Evolutionary conservation across 2,329 filamentous ascomycete species (phyloP).

Genomic region (Apiospora sp.): DNA sequence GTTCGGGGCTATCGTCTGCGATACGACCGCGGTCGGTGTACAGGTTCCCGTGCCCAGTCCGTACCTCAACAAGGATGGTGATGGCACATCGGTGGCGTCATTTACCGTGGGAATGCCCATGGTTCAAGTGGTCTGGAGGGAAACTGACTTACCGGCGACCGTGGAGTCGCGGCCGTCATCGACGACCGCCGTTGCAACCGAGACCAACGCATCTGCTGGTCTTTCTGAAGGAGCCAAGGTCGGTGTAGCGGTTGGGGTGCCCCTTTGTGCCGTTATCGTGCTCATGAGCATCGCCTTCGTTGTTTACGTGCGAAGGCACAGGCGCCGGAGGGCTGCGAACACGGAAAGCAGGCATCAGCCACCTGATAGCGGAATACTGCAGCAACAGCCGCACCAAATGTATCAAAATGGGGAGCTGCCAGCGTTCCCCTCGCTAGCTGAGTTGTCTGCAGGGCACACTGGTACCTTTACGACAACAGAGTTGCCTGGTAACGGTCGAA

Average conservation of each 20-base stretch:
- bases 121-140: background rate
- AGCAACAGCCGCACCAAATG: background rate
- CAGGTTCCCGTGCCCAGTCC: background rate
- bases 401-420: background rate
- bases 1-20: background rate
- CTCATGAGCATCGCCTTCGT: slow-evolving; percentile 1
- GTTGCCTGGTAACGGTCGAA: background rate
- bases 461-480: background rate
- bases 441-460: background rate
- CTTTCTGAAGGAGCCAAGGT: slow-evolving; percentile 23
- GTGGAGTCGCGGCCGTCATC: slow-evolving; percentile 20
- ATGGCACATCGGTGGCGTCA: background rate
- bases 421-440: background rate
- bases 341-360: background rate
- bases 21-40: background rate
- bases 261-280: slow-evolving; percentile 21
- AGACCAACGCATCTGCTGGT: slow-evolving; percentile 3
- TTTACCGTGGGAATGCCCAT: background rate
- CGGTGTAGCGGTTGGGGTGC: slow-evolving; percentile 21
- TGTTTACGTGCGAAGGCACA: slow-evolving; percentile 4
- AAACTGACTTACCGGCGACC: slow-evolving; percentile 22
- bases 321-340: background rate
- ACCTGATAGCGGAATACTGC: background rate
- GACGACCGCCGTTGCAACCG: slow-evolving; percentile 20
- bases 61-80: background rate